Evolutionary conservation across 83 land plant species (phyloP).

Genomic region (Diphasiastrum complanatum): DNA sequence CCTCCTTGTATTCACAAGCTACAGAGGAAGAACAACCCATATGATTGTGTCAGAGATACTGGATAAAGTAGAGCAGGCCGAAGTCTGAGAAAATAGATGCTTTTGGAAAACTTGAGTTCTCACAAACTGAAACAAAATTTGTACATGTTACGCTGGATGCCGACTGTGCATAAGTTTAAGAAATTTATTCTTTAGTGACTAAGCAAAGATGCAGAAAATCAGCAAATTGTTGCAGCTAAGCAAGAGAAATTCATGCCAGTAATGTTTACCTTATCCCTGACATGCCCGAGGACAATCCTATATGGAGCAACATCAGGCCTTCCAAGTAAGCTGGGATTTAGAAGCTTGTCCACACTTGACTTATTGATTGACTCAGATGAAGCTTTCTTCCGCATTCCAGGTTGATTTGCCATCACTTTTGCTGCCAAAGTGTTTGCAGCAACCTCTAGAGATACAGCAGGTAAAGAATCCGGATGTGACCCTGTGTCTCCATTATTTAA

Average conservation of each 20-base stretch:
- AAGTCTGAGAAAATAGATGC: too few relatives aligned
- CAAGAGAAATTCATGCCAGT: too few relatives aligned
- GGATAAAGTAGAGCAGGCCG: not conserved
- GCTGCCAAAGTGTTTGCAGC: constrained; percentile 18
- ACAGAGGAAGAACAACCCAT: not conserved
- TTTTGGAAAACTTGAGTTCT: too few relatives aligned
- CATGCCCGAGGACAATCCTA: constrained; percentile 80
- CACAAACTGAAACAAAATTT: too few relatives aligned
- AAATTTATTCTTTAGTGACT: too few relatives aligned
- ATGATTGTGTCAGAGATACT: not conserved
- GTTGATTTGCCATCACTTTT: constrained; percentile 27
- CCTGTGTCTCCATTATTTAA: too few relatives aligned
- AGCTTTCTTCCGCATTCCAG: constrained; percentile 51
- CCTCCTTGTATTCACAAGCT: constrained; percentile 73
- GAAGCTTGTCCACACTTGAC: constrained; percentile 75
- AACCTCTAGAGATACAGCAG: too few relatives aligned
- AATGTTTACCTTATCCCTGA: constrained; percentile 87
- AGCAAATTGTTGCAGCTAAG: too few relatives aligned
- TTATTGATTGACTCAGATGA: constrained; percentile 59
- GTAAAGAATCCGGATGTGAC: too few relatives aligned
- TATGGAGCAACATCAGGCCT: constrained; percentile 84
- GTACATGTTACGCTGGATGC: too few relatives aligned
- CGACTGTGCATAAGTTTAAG: too few relatives aligned
- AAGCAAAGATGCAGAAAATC: too few relatives aligned
- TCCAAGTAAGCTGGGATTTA: constrained; percentile 64